Percentiles rank a stretch among this genome's conserved stretches.
Evolutionary conservation across 164 flowering plant species (phyloP).

Genomic region (Berberis vulgaris): DNA sequence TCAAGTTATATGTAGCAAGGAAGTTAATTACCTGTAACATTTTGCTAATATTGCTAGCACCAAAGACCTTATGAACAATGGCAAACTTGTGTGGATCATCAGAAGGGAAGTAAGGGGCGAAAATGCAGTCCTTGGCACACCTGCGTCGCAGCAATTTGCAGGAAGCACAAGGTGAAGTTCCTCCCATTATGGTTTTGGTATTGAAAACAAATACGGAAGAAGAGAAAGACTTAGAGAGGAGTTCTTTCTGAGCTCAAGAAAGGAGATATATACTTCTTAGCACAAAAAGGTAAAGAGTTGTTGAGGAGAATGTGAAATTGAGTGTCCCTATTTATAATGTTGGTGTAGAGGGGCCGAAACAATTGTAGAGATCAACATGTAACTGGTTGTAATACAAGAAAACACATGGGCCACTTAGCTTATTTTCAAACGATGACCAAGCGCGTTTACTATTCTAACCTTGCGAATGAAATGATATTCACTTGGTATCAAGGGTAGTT

Average conservation of each 20-base stretch:
- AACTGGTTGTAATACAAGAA: no score
- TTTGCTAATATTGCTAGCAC: conserved; percentile 23
- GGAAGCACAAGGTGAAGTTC: conserved; percentile 30
- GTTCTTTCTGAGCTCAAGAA: neutral
- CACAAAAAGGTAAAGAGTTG: neutral
- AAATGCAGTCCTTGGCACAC: conserved; percentile 22
- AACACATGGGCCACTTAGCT: no score
- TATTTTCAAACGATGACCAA: no score
- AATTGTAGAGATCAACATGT: no score
- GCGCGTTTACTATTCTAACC: no score
- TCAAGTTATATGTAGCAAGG: neutral
- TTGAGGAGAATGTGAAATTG: neutral
- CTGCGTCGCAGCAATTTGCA: conserved; percentile 24
- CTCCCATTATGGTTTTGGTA: conserved; percentile 30
- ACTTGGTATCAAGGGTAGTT: conserved; percentile 5
- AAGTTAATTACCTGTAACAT: conserved; percentile 18
- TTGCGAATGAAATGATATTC: neutral
- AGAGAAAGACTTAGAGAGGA: neutral
- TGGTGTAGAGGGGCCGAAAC: neutral
- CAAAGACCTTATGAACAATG: conserved; percentile 24
- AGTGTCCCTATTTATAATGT: neutral
- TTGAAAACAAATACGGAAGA: neutral
- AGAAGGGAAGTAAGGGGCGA: conserved; percentile 26
- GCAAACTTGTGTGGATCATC: conserved; percentile 21
- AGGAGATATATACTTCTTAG: conserved; percentile 1